Evolutionary conservation across 148 eudicot species (phyloP), one percentile per base, ranked within the genome.

Genomic region (Heliamphora exappendiculata): DNA sequence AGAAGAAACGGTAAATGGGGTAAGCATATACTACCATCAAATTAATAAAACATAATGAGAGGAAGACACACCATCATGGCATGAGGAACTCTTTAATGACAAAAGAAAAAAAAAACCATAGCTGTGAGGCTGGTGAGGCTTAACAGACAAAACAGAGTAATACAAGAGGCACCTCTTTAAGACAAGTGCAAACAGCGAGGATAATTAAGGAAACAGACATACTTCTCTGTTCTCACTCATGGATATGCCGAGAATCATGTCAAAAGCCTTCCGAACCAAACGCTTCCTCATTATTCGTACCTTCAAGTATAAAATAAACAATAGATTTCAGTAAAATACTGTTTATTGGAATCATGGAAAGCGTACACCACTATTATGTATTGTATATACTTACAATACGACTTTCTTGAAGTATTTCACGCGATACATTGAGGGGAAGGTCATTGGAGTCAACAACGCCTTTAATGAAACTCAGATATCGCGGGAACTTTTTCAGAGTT

Each of bases 401-500:
- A 75, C 99, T 95, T 84, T 95, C 99, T 82, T 95, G 99, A 68
- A 95, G 97, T 67, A 95, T 95, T 88, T 95, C 99, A 37, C 99
- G 90, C 6, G 99, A 95, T 58, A 95, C 99, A 75, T 95, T 95
- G 62, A 95, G 92, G 39, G 99, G 99, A 82, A 95, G 99, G 79
- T 95, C 99, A 78, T 87, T 88, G 45, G 98, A 94, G 83, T 94
- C 98, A 26, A 94, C 97, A 78, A 94, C 97, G 67, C 98, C 98
- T 82, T 89, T 94, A 36, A 94, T 84, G 75, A 94, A 94, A 88
- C 98, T 90, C 83, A 94, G 68, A 86, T 94, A 94, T 60, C 98
- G 85, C 66, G 98, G 98, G 76, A 94, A 92, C 99, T 95, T 45
- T 50, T 22, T 70, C 29, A 37, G 22, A 70, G 45, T 72, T 33